A percentile compares a stretch with the other conserved stretches of the same genome.
Conservation (phyloP, 108 stramenopile species). For the Nitzschia palea region DNA sequence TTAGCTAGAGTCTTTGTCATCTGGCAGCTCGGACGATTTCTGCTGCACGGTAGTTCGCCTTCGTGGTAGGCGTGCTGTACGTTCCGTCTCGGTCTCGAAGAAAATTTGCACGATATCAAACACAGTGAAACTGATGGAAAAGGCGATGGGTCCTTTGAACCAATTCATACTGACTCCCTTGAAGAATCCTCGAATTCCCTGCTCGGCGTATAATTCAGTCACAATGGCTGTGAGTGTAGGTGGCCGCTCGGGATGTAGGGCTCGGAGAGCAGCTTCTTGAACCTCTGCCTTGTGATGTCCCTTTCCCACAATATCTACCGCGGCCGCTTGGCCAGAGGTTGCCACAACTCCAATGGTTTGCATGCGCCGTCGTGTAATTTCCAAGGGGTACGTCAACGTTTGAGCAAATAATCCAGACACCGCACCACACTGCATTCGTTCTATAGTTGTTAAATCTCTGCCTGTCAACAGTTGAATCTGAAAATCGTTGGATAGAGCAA, state of each 20-base stretch:
- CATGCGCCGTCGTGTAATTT: conserved; percentile 94
- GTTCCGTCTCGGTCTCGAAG: conserved; percentile 55
- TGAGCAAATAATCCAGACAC: conserved; percentile 91
- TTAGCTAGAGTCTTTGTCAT: too few species aligned
- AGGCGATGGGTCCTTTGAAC: conserved; percentile 96
- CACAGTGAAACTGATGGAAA: conserved; percentile 93
- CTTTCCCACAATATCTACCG: conserved; percentile 53
- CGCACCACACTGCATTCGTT: conserved; percentile 87
- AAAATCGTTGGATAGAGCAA: not conserved
- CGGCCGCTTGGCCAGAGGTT: conserved; percentile 68
- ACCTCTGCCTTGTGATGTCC: conserved; percentile 6
- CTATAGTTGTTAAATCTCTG: conserved; percentile 81
- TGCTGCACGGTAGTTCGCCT: not conserved
- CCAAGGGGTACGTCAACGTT: conserved; percentile 91
- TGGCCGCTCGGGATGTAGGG: conserved; percentile 33
- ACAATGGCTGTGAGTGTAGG: conserved; percentile 66
- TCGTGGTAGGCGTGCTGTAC: conserved; percentile 18
- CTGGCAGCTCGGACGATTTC: not conserved
- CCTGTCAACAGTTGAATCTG: conserved; percentile 60
- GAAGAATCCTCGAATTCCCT: conserved; percentile 89
- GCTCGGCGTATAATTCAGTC: conserved; percentile 75
- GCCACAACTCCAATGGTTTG: conserved; percentile 92
- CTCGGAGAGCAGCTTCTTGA: conserved; percentile 22
- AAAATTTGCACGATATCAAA: conserved; percentile 87
- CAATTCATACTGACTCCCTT: conserved; percentile 98